Conservation (phyloP, 1,284 basidiomycete species). For the Tremellales sp. region DNA sequence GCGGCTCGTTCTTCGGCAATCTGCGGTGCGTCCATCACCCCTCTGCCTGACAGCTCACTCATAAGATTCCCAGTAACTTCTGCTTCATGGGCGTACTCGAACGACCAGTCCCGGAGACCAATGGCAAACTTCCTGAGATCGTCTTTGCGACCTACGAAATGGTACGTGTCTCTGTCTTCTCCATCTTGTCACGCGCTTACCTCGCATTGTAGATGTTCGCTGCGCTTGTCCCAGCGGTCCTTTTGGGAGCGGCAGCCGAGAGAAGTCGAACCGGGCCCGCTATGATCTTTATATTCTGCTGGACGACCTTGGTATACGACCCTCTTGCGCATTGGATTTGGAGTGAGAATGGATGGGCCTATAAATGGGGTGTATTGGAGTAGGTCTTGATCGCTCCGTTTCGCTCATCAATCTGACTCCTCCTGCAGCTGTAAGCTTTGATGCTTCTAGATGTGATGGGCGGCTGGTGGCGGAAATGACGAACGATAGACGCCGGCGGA, state of each 20-base stretch:
- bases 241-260: slow-evolving; percentile 69
- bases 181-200: neutral
- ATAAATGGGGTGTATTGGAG: slow-evolving; percentile 85
- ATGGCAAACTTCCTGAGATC: slow-evolving; percentile 54
- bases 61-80: slow-evolving; percentile 42
- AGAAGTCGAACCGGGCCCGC: slow-evolving; percentile 81
- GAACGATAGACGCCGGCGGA: slow-evolving; percentile 58
- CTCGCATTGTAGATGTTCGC: slow-evolving; percentile 39
- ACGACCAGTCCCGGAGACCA: slow-evolving; percentile 65
- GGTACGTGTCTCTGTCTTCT: slow-evolving; percentile 53
- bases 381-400: slow-evolving; percentile 41
- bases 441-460: neutral
- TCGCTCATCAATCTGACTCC: neutral
- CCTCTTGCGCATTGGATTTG: slow-evolving; percentile 75
- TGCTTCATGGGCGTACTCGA: slow-evolving; percentile 65
- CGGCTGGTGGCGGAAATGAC: neutral
- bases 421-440: slow-evolving; percentile 3
- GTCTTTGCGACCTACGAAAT: slow-evolving; percentile 81
- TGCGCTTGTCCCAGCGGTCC: slow-evolving; percentile 53
- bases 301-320: slow-evolving; percentile 63
- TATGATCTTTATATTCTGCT: slow-evolving; percentile 80
- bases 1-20: slow-evolving; percentile 60
- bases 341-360: slow-evolving; percentile 77
- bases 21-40: slow-evolving; percentile 42
- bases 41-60: neutral